Percentiles rank a stretch among this genome's conserved stretches.
Conservation (phyloP, 2,329 filamentous ascomycete genomes). For the Cordyceps farinosa region DNA sequence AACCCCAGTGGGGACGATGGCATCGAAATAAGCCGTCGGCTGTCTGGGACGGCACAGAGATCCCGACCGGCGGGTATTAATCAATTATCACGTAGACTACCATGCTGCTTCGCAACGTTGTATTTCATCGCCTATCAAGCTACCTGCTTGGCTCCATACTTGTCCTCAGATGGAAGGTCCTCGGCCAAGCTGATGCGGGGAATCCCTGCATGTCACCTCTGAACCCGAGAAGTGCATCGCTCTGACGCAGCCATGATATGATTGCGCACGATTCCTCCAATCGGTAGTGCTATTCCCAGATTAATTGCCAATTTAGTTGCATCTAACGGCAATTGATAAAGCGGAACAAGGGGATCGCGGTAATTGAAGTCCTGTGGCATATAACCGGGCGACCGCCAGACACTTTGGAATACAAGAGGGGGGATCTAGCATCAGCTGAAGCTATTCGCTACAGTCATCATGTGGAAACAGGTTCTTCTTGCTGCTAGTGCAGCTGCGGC, state of each 20-base stretch:
- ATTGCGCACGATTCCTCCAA: background rate
- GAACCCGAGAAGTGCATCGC: background rate
- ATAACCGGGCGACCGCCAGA: background rate
- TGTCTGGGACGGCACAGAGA: background rate
- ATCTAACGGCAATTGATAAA: background rate
- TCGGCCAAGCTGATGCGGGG: background rate
- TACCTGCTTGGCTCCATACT: background rate
- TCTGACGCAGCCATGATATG: background rate
- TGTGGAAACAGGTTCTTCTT: constrained; percentile 8
- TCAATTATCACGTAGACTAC: background rate
- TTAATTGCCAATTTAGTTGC: background rate
- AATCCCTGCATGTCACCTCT: background rate
- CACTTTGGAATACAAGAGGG: no score
- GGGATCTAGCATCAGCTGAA: background rate
- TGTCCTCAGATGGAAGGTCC: background rate
- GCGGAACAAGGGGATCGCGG: background rate
- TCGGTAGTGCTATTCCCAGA: background rate
- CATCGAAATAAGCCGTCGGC: background rate
- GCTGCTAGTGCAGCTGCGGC: background rate
- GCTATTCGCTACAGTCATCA: background rate
- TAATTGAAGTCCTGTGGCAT: background rate
- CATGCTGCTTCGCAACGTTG: constrained; percentile 4
- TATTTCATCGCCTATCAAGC: background rate
- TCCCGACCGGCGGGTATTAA: background rate
- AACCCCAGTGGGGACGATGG: no score